Base-by-base conservation (phyloP, 306 rosid genomes). In the Sechiopsis laciniata region DNA sequence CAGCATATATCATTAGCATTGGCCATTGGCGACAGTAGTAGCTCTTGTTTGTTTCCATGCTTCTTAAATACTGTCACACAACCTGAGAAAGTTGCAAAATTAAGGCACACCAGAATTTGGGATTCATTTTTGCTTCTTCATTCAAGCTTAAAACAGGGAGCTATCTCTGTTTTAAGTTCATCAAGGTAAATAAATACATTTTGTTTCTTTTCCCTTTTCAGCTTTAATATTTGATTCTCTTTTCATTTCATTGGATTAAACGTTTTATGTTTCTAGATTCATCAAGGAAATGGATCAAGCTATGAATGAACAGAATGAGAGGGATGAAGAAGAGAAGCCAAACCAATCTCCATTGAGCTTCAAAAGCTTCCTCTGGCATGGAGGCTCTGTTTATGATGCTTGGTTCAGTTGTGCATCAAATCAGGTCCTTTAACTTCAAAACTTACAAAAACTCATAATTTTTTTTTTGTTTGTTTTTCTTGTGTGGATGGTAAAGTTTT, bases 331-430 rank as follows among this genome's bases (percentile, higher is more conserved):
- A 69, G 88, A 84, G 62, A 86, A 73, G 16, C 70, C 19, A 59
- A 87, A 77, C 16, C 51, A 40, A 22, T 67, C 88, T 22, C 63
- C 45, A 78, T 85, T 90, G 17, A 76, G 82, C 76, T 35, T 87
- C 58, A 84, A 79, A 63, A 85, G 24, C 82, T 6, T 90, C 58
- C 91, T 93, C 70, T 93, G 97, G 97, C 91, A 93, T 76, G 98
- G 98, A 59, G 98, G 98, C 8, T 93, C 98, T 79, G 91, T 73
- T 48, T 93, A 88, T 72, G 98, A 93, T 78, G 98, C 98, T 13
- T 93, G 98, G 98, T 93, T 93, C 82, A 90, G 91, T 63, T 93
- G 98, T 65, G 97, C 98, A 11, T 93, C 98, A 53, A 93, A 90
- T 78, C 98, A 93, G 91, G 98, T 92, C 81, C 37, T 12, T 13